Conservation (phyloP, 176 grass and related monocot species). For the Musa beccarii region DNA sequence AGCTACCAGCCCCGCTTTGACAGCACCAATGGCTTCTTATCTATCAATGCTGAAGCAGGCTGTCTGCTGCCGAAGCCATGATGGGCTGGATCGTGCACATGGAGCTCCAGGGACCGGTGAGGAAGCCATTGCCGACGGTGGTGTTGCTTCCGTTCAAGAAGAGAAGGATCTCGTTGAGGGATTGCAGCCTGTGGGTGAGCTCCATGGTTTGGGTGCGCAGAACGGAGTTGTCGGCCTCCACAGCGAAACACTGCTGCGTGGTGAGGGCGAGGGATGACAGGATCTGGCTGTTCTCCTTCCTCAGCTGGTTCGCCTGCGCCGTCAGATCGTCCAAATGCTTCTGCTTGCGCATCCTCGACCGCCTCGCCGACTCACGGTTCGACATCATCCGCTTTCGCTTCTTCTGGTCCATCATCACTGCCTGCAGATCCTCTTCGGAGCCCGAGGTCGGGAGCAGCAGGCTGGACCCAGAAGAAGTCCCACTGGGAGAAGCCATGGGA, state of each 20-base stretch:
- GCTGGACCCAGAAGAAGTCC: constrained; percentile 22
- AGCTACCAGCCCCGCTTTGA: too few species aligned
- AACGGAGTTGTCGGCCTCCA: constrained; percentile 76
- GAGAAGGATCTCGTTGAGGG: constrained; percentile 56
- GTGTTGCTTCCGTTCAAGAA: constrained; percentile 39
- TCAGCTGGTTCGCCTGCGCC: constrained; percentile 53
- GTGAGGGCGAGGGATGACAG: constrained; percentile 46
- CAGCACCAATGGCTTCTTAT: neutral
- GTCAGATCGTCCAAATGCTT: constrained; percentile 69
- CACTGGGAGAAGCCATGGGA: constrained; percentile 73
- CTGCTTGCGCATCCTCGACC: constrained; percentile 85
- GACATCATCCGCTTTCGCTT: constrained; percentile 81
- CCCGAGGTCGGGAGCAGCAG: constrained; percentile 24
- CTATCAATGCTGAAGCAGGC: neutral
- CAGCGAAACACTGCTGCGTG: constrained; percentile 43
- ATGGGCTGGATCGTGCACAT: constrained; percentile 2
- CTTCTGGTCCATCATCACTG: constrained; percentile 51
- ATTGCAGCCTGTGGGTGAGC: constrained; percentile 48
- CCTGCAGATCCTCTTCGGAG: constrained; percentile 48
- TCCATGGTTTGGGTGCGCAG: constrained; percentile 66
- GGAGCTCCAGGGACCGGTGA: neutral
- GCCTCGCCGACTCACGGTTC: constrained; percentile 74
- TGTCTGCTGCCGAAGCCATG: constrained; percentile 1
- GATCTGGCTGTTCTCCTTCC: constrained; percentile 63
- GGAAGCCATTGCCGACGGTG: neutral